Evolutionary conservation across 2,329 filamentous ascomycete genomes (phyloP).

Genomic region (Aspergillus carbonarius): DNA sequence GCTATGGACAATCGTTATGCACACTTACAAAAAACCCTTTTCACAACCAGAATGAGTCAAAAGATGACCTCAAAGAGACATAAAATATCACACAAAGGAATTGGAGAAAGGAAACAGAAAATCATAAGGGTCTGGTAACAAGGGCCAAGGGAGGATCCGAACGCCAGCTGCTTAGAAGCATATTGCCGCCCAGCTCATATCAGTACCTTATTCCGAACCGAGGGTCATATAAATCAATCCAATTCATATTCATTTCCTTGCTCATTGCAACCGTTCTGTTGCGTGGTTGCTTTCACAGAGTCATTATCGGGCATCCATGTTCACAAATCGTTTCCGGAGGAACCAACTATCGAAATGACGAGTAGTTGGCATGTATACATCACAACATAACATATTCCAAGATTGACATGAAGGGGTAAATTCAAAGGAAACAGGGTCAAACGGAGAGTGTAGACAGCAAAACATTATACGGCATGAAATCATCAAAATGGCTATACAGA

Average conservation of each 20-base stretch:
- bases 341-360: not conserved
- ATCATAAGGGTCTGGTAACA: not conserved
- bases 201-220: not conserved
- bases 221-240: not conserved
- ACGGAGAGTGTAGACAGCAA: not conserved
- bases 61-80: not conserved
- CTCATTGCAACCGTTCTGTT: not conserved
- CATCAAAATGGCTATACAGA: constrained; percentile 12
- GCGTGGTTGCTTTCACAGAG: not conserved
- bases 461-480: constrained; percentile 4
- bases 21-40: not conserved
- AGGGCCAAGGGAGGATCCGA: not conserved
- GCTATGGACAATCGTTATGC: not conserved
- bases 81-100: not conserved
- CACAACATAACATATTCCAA: not conserved
- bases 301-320: not conserved
- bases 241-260: not conserved
- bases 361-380: not conserved
- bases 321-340: not conserved
- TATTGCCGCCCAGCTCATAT: not conserved
- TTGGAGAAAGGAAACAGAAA: not conserved
- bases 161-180: not conserved
- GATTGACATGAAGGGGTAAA: not conserved
- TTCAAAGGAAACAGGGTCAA: not conserved
- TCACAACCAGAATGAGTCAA: not conserved